These are phyloP conservation scores for Boletus bicolor DNA, from an alignment of 768 basidiomycete species.

Conservation along the genomic window DNA sequence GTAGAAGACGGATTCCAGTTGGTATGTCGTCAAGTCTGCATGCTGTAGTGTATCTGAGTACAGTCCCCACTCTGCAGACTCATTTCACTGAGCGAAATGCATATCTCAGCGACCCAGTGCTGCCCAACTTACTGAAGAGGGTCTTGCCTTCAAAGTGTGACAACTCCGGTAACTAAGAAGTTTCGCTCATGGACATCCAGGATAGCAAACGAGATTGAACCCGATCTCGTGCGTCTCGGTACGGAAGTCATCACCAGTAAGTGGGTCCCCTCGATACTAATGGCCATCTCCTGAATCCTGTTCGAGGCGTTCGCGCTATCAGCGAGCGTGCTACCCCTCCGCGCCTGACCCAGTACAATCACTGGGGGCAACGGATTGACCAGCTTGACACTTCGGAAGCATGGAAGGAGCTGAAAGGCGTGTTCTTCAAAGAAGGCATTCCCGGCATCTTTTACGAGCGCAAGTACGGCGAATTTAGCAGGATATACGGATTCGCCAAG, in stretches of 20 bases:
- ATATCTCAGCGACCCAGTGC: slow-evolving; percentile 57
- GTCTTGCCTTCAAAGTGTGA: slow-evolving; percentile 47
- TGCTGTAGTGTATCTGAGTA: not conserved
- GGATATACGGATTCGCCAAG: slow-evolving; percentile 66
- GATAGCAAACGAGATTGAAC: slow-evolving; percentile 46
- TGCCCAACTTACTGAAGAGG: slow-evolving; percentile 59
- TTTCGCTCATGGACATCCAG: slow-evolving; percentile 28
- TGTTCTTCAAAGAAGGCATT: slow-evolving; percentile 63
- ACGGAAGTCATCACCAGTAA: slow-evolving; percentile 50
- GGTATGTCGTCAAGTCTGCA: slow-evolving; percentile 32
- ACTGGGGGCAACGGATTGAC: slow-evolving; percentile 69
- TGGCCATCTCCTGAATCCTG: not conserved
- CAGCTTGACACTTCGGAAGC: slow-evolving; percentile 66
- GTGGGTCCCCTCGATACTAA: slow-evolving; percentile 12
- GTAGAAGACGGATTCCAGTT: slow-evolving; percentile 66
- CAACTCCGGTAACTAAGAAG: not conserved
- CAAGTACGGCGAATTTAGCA: slow-evolving; percentile 55
- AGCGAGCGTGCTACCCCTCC: slow-evolving; percentile 45
- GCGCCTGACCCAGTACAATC: slow-evolving; percentile 63
- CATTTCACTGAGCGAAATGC: slow-evolving; percentile 58
- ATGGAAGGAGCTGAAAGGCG: slow-evolving; percentile 65
- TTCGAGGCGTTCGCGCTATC: slow-evolving; percentile 52
- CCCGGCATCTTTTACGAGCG: slow-evolving; percentile 69
- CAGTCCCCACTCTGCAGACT: slow-evolving; percentile 31
- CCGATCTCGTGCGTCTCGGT: slow-evolving; percentile 61